Conservation (phyloP, 1,284 basidiomycete species). For the Inonotus obliquus region DNA sequence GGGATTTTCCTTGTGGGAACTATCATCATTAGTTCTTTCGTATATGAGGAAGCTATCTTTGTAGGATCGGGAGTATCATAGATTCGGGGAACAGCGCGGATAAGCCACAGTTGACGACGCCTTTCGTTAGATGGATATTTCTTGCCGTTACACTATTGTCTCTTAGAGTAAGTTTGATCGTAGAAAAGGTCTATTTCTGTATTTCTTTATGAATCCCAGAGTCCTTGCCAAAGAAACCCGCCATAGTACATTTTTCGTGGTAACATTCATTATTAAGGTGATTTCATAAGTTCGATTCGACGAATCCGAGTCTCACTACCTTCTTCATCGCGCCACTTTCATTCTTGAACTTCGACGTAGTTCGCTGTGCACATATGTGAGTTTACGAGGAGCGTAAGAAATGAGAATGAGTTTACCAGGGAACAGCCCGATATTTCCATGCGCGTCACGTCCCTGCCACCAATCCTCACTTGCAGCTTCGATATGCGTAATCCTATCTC, state of each 20-base stretch:
- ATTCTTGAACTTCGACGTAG: slow-evolving; percentile 57
- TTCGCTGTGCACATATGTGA: slow-evolving; percentile 38
- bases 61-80: no score
- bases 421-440: slow-evolving; percentile 75
- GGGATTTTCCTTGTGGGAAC: background rate
- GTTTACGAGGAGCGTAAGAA: slow-evolving; percentile 4
- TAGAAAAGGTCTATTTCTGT: background rate
- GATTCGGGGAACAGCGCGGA: no score
- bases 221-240: background rate
- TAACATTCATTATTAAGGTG: slow-evolving; percentile 2
- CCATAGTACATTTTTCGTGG: background rate
- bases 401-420: slow-evolving; percentile 53
- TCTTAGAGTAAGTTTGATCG: background rate
- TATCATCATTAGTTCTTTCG: background rate
- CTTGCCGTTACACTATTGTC: no score
- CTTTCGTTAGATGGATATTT: no score
- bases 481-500: slow-evolving; percentile 71
- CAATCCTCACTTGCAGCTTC: slow-evolving; percentile 78
- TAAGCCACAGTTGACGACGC: no score
- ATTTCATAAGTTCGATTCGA: background rate
- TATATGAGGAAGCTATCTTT: background rate
- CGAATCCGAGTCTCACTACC: background rate
- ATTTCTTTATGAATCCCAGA: background rate
- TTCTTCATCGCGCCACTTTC: slow-evolving; percentile 11
- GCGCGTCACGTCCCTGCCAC: slow-evolving; percentile 74